These are phyloP conservation scores for Macrophomina pseudophaseolina DNA, from an alignment of 2,329 filamentous ascomycete genomes.

Conservation along the genomic window DNA sequence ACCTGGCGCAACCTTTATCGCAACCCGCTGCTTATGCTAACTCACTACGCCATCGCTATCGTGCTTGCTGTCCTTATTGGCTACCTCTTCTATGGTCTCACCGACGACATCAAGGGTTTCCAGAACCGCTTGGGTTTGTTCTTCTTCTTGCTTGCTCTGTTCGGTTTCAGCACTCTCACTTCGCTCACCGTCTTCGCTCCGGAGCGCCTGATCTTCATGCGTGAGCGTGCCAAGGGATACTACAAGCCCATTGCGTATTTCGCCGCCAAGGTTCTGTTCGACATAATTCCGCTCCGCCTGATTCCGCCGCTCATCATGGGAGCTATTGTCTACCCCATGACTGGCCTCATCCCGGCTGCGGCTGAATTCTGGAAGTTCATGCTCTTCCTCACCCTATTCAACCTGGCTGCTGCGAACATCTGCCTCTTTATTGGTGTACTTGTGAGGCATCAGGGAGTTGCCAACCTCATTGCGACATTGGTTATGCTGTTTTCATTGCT, in stretches of 20 bases:
- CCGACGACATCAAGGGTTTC: conserved; percentile 95
- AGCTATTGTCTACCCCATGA: conserved; percentile 97
- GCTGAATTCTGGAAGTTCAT: conserved; percentile 90
- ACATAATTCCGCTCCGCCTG: conserved; percentile 91
- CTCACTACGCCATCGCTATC: conserved; percentile 97
- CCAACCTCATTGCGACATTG: conserved; percentile 89
- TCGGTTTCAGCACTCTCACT: conserved; percentile 95
- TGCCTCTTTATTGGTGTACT: conserved; percentile 96
- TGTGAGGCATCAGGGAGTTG: conserved; percentile 88
- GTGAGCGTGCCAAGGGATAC: conserved; percentile 95
- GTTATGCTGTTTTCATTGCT: conserved; percentile 97
- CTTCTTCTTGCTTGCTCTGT: conserved; percentile 94
- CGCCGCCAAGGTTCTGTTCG: conserved; percentile 94
- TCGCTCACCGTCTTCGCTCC: conserved; percentile 91
- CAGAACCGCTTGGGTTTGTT: conserved; percentile 96
- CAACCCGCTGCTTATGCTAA: conserved; percentile 97
- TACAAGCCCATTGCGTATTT: conserved; percentile 96
- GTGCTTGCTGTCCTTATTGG: conserved; percentile 91
- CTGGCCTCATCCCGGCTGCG: conserved; percentile 81
- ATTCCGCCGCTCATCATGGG: conserved; percentile 95
- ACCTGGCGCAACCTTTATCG: conserved; percentile 98
- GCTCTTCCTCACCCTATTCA: conserved; percentile 91
- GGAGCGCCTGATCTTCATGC: conserved; percentile 87
- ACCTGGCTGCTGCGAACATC: conserved; percentile 89
- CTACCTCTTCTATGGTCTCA: conserved; percentile 94